Evolutionary conservation across 2,329 filamentous ascomycete species (phyloP).

Genomic region (Thelonectria blattea): DNA sequence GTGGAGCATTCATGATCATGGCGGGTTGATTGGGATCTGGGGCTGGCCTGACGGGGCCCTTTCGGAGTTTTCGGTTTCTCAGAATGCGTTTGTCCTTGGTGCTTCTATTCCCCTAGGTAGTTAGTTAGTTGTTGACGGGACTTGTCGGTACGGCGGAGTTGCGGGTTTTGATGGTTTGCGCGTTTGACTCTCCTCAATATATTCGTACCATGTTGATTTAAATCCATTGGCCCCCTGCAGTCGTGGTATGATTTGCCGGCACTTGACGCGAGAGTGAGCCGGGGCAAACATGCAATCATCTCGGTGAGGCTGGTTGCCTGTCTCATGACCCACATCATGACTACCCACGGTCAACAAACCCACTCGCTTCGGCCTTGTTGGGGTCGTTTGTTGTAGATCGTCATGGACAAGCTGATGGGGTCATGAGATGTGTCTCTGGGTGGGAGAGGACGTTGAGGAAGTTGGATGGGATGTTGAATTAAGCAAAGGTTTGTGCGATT

Average conservation of each 20-base stretch:
- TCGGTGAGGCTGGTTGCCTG: background rate
- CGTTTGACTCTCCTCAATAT: conserved; percentile 35
- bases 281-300: background rate
- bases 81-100: conserved; percentile 18
- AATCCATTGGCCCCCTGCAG: background rate
- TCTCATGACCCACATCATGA: background rate
- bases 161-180: conserved; percentile 25
- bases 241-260: background rate
- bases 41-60: conserved; percentile 25
- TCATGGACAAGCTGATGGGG: too few species aligned
- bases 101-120: conserved; percentile 7
- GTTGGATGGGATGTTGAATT: too few species aligned
- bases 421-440: too few species aligned
- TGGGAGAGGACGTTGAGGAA: too few species aligned
- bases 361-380: background rate
- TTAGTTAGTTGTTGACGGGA: conserved; percentile 15
- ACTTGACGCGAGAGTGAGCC: background rate
- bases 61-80: conserved; percentile 18
- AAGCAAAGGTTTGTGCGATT: too few species aligned
- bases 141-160: conserved; percentile 29
- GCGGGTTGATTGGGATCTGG: conserved; percentile 25
- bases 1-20: conserved; percentile 34
- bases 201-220: background rate
- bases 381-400: too few species aligned
- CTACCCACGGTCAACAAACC: background rate